Evolutionary conservation across 2,329 filamentous ascomycete species (phyloP).

Genomic region (Hypocreales sp.): DNA sequence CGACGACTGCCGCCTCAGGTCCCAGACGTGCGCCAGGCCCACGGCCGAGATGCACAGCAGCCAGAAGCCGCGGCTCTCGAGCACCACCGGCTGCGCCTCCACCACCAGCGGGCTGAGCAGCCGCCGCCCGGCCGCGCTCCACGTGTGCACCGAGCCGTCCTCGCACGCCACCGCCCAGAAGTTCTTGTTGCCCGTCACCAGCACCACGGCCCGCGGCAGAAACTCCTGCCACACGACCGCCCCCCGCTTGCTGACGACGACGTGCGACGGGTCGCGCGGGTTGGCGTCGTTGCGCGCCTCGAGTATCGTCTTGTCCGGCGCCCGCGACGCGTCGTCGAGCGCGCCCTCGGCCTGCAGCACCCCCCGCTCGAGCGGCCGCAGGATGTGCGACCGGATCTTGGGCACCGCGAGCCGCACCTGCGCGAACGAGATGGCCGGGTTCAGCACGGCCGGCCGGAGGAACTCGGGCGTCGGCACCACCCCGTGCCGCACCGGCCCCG

Average conservation of each 20-base stretch:
- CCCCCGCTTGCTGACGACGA: conserved; percentile 69
- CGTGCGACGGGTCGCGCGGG: conserved; percentile 67
- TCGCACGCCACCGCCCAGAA: conserved; percentile 93
- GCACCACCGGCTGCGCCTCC: conserved; percentile 84
- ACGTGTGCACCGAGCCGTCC: conserved; percentile 77
- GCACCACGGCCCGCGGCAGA: conserved; percentile 69
- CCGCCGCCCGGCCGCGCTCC: conserved; percentile 82
- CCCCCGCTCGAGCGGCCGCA: conserved; percentile 63
- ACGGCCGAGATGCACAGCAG: conserved; percentile 78
- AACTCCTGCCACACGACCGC: conserved; percentile 87
- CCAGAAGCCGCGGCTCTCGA: conserved; percentile 83
- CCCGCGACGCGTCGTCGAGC: conserved; percentile 44
- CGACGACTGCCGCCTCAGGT: conserved; percentile 66
- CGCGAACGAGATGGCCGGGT: conserved; percentile 64
- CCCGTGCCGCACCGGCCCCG: conserved; percentile 42
- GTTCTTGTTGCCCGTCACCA: conserved; percentile 76
- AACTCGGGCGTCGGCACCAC: conserved; percentile 63
- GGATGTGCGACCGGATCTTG: conserved; percentile 66
- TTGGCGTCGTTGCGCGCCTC: conserved; percentile 76
- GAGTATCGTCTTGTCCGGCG: conserved; percentile 58
- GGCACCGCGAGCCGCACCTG: conserved; percentile 80
- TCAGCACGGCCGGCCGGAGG: conserved; percentile 74
- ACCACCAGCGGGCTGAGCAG: conserved; percentile 72
- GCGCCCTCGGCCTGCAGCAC: conserved; percentile 35
- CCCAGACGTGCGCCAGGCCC: conserved; percentile 88